A percentile compares a stretch with the other conserved stretches of the same genome.
These are phyloP conservation scores for Phytophthora palmivora DNA, from an alignment of 352 stramenopile species.

Conservation along the genomic window DNA sequence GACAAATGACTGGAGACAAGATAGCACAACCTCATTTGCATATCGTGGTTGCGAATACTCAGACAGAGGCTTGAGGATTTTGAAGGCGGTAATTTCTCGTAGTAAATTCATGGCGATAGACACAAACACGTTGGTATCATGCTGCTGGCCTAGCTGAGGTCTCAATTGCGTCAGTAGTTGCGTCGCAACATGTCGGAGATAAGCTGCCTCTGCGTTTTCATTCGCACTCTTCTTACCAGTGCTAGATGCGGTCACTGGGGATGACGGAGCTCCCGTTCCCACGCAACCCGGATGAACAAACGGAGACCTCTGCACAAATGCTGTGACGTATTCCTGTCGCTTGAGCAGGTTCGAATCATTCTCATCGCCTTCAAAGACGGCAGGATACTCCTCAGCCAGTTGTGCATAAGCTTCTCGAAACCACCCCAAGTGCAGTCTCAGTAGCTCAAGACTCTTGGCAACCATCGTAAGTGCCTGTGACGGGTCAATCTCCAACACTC, in stretches of 20 bases:
- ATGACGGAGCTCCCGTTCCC: constrained; percentile 8
- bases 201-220: constrained; percentile 58
- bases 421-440: constrained; percentile 79
- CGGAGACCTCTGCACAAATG: constrained; percentile 61
- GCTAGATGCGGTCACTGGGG: constrained; percentile 3
- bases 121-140: constrained; percentile 66
- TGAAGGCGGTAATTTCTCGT: constrained; percentile 68
- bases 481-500: constrained; percentile 74
- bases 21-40: constrained; percentile 69
- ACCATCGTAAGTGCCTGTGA: constrained; percentile 69
- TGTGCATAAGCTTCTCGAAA: constrained; percentile 81
- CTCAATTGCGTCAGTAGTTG: constrained; percentile 73
- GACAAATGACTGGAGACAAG: constrained; percentile 43
- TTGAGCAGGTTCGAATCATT: constrained; percentile 58
- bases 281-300: constrained; percentile 80
- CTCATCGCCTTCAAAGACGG: constrained; percentile 62
- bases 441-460: constrained; percentile 66
- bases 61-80: constrained; percentile 68
- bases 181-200: constrained; percentile 72
- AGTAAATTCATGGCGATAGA: constrained; percentile 74
- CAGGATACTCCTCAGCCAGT: constrained; percentile 64
- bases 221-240: constrained; percentile 31
- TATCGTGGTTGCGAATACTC: constrained; percentile 78
- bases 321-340: constrained; percentile 62
- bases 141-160: constrained; percentile 62